phyloP scores from a whole-genome alignment of 2,329 filamentous ascomycete species.

The Neoascochyta sp. region DNA sequence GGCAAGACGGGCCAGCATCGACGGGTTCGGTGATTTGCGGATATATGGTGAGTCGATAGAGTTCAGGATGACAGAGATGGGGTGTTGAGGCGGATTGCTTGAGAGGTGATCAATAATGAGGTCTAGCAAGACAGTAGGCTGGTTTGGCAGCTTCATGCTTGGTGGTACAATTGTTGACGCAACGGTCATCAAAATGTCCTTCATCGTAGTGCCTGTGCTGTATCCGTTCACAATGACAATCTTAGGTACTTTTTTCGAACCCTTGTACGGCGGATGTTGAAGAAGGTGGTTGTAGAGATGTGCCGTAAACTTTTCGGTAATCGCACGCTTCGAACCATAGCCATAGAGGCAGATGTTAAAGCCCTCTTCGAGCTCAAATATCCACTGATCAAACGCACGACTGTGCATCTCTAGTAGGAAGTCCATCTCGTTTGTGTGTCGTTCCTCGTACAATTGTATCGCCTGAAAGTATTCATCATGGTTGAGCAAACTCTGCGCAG shows the following conservation, averaged over 20 bases:
- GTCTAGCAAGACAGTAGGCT: slow-evolving; percentile 66
- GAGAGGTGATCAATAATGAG: slow-evolving; percentile 61
- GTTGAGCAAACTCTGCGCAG: slow-evolving; percentile 70
- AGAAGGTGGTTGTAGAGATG: slow-evolving; percentile 56
- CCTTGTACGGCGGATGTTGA: slow-evolving; percentile 24
- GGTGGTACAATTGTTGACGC: slow-evolving; percentile 57
- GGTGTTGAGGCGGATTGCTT: slow-evolving; percentile 29
- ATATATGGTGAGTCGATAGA: slow-evolving; percentile 79
- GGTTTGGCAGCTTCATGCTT: slow-evolving; percentile 56
- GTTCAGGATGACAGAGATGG: slow-evolving; percentile 71
- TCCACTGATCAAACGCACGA: slow-evolving; percentile 85
- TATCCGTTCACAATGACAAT: slow-evolving; percentile 90
- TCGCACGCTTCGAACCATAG: slow-evolving; percentile 79
- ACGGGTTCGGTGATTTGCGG: slow-evolving; percentile 66
- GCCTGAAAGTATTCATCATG: slow-evolving; percentile 88
- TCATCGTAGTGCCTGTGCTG: slow-evolving; percentile 59
- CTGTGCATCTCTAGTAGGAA: slow-evolving; percentile 72
- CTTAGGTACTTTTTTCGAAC: slow-evolving; percentile 45
- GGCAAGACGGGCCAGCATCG: slow-evolving; percentile 71
- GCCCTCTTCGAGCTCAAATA: slow-evolving; percentile 79
- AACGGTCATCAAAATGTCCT: slow-evolving; percentile 68
- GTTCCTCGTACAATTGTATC: slow-evolving; percentile 61
- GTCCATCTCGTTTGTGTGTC: slow-evolving; percentile 65
- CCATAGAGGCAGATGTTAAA: slow-evolving; percentile 91
- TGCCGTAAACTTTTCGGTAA: slow-evolving; percentile 72